A percentile compares a stretch with the other conserved stretches of the same genome.
Evolutionary conservation across 2,329 filamentous ascomycete genomes (phyloP).

Genomic region (Cadophora malorum): DNA sequence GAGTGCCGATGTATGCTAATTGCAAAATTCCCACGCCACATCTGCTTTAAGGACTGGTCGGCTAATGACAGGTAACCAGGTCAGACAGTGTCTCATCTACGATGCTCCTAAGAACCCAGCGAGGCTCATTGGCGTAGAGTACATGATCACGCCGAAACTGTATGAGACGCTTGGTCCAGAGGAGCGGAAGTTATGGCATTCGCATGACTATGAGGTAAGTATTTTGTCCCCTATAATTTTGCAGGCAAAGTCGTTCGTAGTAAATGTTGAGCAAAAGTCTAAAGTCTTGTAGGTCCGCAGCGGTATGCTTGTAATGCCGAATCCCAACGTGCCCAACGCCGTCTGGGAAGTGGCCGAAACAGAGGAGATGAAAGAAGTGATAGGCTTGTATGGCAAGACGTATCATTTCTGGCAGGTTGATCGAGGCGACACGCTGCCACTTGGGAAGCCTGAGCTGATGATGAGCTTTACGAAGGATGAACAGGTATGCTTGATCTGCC

Average conservation of each 20-base stretch:
- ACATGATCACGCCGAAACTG: constrained; percentile 68
- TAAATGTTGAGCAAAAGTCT: neutral
- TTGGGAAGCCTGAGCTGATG: constrained; percentile 69
- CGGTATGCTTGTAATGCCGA: constrained; percentile 82
- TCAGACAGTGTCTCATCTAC: constrained; percentile 45
- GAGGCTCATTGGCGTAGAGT: constrained; percentile 83
- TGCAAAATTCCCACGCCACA: constrained; percentile 56
- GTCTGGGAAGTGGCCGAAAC: constrained; percentile 81
- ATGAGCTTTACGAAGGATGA: constrained; percentile 61
- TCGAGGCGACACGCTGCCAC: constrained; percentile 67
- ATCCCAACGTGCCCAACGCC: constrained; percentile 58
- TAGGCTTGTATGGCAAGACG: constrained; percentile 80
- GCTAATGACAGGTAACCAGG: constrained; percentile 50
- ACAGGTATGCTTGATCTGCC: constrained; percentile 48
- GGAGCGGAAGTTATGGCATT: constrained; percentile 82
- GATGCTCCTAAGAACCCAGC: constrained; percentile 56
- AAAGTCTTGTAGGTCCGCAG: constrained; percentile 33
- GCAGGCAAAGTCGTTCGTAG: neutral
- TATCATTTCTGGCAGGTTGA: constrained; percentile 91
- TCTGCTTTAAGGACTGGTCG: neutral
- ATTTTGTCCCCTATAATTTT: constrained; percentile 52
- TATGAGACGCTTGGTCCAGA: constrained; percentile 69
- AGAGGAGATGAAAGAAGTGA: constrained; percentile 78
- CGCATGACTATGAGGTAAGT: constrained; percentile 64
- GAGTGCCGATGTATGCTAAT: constrained; percentile 67